Conservation (phyloP, 2,329 filamentous ascomycete species). For the Pyrenophora seminiperda region DNA sequence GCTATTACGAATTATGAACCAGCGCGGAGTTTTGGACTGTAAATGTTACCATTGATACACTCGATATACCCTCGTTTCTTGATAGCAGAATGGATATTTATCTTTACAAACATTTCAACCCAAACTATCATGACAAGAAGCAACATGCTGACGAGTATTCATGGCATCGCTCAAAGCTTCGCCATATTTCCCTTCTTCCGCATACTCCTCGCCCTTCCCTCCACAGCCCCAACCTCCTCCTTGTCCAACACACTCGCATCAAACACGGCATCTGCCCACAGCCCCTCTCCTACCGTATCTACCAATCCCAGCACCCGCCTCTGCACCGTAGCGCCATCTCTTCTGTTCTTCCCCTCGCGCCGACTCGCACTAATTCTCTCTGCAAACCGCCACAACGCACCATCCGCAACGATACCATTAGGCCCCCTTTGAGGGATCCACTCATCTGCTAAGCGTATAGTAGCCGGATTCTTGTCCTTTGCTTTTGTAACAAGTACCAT, state of each 20-base stretch:
- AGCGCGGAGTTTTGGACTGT: too few species aligned
- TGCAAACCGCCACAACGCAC: constrained; percentile 88
- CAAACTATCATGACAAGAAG: too few species aligned
- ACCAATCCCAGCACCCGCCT: constrained; percentile 78
- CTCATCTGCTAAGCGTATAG: constrained; percentile 71
- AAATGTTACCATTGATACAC: background rate
- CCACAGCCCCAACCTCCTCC: constrained; percentile 15
- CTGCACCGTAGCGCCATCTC: constrained; percentile 90
- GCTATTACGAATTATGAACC: constrained; percentile 1
- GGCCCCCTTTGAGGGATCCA: constrained; percentile 70
- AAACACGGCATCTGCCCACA: constrained; percentile 62
- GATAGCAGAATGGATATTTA: background rate
- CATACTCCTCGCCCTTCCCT: constrained; percentile 34
- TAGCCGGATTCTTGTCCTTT: constrained; percentile 67
- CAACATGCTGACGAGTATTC: too few species aligned
- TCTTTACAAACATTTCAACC: too few species aligned
- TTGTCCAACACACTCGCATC: constrained; percentile 11
- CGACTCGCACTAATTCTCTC: constrained; percentile 82
- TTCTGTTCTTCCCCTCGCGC: constrained; percentile 90
- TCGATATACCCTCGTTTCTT: background rate
- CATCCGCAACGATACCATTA: constrained; percentile 67
- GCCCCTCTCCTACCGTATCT: constrained; percentile 70
- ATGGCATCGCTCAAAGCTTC: constrained; percentile 39
- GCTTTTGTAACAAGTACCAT: constrained; percentile 75
- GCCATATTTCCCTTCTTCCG: constrained; percentile 44